Conservation (phyloP, 75 land plant species). For the Cunninghamia lanceolata region DNA sequence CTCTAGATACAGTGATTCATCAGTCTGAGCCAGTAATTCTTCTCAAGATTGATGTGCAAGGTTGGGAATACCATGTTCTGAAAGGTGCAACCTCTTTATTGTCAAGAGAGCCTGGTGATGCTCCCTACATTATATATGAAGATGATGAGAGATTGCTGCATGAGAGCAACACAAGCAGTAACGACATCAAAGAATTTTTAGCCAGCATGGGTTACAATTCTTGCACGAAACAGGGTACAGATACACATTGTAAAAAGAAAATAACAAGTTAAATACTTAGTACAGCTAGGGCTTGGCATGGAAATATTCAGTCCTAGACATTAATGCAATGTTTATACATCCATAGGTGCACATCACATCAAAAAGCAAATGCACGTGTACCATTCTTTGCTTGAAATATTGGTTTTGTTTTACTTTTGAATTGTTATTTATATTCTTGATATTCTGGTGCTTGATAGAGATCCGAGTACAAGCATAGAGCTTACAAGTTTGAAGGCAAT, state of each 20-base stretch:
- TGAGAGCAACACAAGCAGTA: conserved; percentile 76
- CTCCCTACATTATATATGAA: conserved; percentile 87
- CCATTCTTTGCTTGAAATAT: background rate
- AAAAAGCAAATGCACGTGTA: background rate
- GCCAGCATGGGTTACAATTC: conserved; percentile 54
- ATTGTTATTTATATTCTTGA: background rate
- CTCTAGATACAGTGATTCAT: conserved; percentile 66
- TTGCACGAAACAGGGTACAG: conserved; percentile 63
- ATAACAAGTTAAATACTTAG: background rate
- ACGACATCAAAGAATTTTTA: conserved; percentile 58
- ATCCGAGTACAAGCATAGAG: background rate
- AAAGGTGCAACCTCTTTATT: conserved; percentile 66
- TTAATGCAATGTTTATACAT: background rate
- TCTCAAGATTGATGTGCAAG: conserved; percentile 92
- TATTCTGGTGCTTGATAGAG: background rate
- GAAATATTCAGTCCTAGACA: background rate
- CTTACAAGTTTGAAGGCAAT: background rate
- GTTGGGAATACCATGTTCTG: conserved; percentile 85
- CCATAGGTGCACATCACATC: background rate
- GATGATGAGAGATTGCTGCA: conserved; percentile 81
- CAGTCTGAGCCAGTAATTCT: conserved; percentile 49
- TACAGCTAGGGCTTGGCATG: too few relatives aligned
- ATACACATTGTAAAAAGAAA: conserved; percentile 72
- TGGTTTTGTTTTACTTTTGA: background rate
- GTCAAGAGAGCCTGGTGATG: conserved; percentile 62